Base-by-base conservation (phyloP, 31 red algal genomes). In the Endocladia muricata region DNA sequence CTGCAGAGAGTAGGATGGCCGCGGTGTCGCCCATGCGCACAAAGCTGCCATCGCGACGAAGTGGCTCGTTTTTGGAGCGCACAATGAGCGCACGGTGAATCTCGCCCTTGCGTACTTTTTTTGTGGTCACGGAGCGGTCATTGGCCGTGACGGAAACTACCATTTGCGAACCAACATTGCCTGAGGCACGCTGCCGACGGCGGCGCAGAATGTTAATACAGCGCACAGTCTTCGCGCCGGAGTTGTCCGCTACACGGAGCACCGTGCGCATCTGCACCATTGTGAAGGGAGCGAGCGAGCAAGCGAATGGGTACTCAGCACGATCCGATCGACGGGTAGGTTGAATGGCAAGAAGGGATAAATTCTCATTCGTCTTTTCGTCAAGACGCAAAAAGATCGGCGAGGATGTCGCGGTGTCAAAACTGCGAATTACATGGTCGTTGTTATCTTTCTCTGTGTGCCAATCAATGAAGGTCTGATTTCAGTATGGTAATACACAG, bases 191-290 rank as follows among this genome's bases (percentile, higher is more conserved):
- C 64, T 83, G 73, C 5, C 90, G 90, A 13, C 64, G 74, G 15
- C 90, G 77, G 48, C 90, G 61, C 1, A 94, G 78, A 28, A 94
- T 85, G 65, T 78, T 83, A 56, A 94, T 94, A 69, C 79, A 84
- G 37, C 90, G 90, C 23, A 94, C 77, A 36, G 78, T 80, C 57
- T 87, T 84, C n/a, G 84, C 90, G 55, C 90, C 90, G 17, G 82
- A 83, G 55, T 94, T 94, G 64, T 94, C 90, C 29, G 84, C 84
- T n/a, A 94, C 90, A 51, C 64, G 59, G 37, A 94, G 72, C n/a
- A 94, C 90, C 22, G 90, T 94, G 60, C 90, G 90, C 73, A 88
- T 83, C 67, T 94, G 90, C 61, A 94, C 90, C 90, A 92, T 92
- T 55, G 65, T 19, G 62, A 22, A 28, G 23, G 21, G 64, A 3